Conservation (phyloP, 2,329 filamentous ascomycete genomes). For the Hirsutella rhossiliensis region DNA sequence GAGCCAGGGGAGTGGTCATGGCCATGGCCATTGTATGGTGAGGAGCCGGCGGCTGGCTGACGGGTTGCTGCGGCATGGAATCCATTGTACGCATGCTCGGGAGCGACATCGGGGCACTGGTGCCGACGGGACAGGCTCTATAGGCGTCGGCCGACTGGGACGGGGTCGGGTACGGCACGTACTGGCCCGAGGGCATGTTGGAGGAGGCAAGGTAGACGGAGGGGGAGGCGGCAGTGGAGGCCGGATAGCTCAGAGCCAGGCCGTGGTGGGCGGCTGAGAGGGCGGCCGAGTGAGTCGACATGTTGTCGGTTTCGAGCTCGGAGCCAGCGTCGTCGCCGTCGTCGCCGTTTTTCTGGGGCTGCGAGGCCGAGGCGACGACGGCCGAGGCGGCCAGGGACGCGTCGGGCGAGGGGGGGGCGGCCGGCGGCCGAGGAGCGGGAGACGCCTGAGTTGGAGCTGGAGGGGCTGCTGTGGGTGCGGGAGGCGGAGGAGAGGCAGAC, state of each 20-base stretch:
- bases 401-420: background rate
- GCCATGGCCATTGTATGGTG: slow-evolving; percentile 21
- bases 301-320: slow-evolving; percentile 15
- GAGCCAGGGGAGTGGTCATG: slow-evolving; percentile 18
- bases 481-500: slow-evolving; percentile 4
- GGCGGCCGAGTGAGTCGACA: slow-evolving; percentile 18
- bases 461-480: slow-evolving; percentile 1
- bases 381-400: background rate
- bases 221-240: slow-evolving; percentile 5
- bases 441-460: background rate
- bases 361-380: slow-evolving; percentile 6
- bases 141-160: slow-evolving; percentile 17
- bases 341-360: slow-evolving; percentile 19
- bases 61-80: slow-evolving; percentile 14
- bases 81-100: slow-evolving; percentile 31
- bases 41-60: slow-evolving; percentile 14
- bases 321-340: slow-evolving; percentile 1
- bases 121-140: slow-evolving; percentile 15
- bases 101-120: slow-evolving; percentile 18
- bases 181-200: slow-evolving; percentile 14
- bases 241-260: slow-evolving; percentile 15
- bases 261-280: slow-evolving; percentile 10
- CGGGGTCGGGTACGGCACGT: slow-evolving; percentile 17
- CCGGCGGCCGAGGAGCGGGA: no score
- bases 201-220: slow-evolving; percentile 11